Percentiles rank a stretch among this genome's conserved stretches.
Conservation (phyloP, 2,329 filamentous ascomycete genomes). For the Arthrobotrys conoides region DNA sequence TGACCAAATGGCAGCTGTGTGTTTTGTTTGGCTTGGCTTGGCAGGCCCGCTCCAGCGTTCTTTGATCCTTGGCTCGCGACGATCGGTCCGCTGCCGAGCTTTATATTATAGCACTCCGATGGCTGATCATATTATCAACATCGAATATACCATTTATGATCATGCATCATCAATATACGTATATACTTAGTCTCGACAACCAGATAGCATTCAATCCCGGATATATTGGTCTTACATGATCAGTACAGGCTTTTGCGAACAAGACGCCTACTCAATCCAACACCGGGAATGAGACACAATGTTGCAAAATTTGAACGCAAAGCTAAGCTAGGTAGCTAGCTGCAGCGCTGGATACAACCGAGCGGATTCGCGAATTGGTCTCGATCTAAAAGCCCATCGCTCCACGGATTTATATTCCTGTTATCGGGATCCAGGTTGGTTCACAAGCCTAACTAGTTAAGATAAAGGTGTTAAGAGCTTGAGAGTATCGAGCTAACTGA, state of each 20-base stretch:
- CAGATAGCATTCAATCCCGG: too few relatives aligned
- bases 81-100: neutral
- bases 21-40: slow-evolving; percentile 5
- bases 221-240: too few relatives aligned
- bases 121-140: neutral
- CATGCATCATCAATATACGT: too few relatives aligned
- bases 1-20: slow-evolving; percentile 16
- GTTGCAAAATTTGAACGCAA: too few relatives aligned
- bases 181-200: too few relatives aligned
- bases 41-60: neutral
- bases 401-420: neutral
- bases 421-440: neutral
- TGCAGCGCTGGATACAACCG: too few relatives aligned
- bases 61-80: slow-evolving; percentile 9
- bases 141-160: too few relatives aligned
- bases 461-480: neutral
- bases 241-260: too few relatives aligned
- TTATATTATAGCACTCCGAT: neutral
- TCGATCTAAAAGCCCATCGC: neutral
- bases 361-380: neutral
- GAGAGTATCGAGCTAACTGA: neutral
- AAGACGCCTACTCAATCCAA: too few relatives aligned
- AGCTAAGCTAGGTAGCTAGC: too few relatives aligned
- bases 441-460: neutral
- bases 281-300: too few relatives aligned